Evolutionary conservation across 1,284 basidiomycete genomes (phyloP), one percentile per base, ranked within the genome.

Genomic region (Agroathelia rolfsii): DNA sequence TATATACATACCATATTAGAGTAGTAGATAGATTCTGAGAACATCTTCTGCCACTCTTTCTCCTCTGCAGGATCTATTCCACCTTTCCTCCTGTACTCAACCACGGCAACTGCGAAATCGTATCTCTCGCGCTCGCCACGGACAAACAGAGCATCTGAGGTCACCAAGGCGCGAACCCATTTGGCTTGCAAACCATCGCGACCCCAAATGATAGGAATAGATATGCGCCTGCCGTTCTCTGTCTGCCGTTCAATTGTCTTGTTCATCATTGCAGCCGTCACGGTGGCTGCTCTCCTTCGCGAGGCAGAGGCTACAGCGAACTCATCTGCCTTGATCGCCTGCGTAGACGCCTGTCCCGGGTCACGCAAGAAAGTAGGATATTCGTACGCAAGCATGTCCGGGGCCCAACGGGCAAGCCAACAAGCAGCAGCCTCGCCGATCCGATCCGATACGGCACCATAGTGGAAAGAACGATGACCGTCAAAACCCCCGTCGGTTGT

Each of bases 351-450:
- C 33, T 4, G 11, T 20, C 41, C 38, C 34, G 40, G 41, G 21
- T 31, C 23, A 36, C 36, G 31, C 16, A 44, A 35, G 9, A 52
- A 48, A 21, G 58, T 56, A n/a, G n/a, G n/a, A 40, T 74, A 64
- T 52, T 94, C 89, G 32, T 72, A 66, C 8, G 55, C 51, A 26
- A 94, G 66, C 36, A 93, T 67, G 50, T 94, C 89, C 12, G 60
- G 54, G 0, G 81, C 87, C 89, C 90, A 95, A 22, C 86, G 68
- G 0, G 79, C 69, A 8, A 94, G 66, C 89, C 90, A 96, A 52
- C 84, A 89, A 4, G 76, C 73, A 43, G 81, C 82, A 0, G 87
- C 83, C 55, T 94, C 88, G 16, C 90, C 90, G 40, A 95, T 85
- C 59, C 89, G 92, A 56, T 90, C 76, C 0, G 84, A 85, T 4